Percentiles rank a stretch among this genome's conserved stretches.
Conservation (phyloP, 2,329 filamentous ascomycete genomes). For the Hirsutella rhossiliensis region DNA sequence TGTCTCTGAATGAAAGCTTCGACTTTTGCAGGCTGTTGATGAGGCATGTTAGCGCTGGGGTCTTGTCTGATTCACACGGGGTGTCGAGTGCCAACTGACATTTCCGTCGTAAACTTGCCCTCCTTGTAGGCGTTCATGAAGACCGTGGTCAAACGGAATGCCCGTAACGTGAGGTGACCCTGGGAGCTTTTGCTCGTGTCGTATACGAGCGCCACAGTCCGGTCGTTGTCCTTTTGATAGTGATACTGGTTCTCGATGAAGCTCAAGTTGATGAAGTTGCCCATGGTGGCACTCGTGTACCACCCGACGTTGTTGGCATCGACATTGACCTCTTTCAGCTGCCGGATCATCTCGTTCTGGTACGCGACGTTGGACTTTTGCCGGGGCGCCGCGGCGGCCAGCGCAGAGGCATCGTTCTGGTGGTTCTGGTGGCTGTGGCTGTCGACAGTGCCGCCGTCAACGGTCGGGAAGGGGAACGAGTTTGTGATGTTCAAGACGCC, state of each 20-base stretch:
- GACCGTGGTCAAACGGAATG: conserved; percentile 75
- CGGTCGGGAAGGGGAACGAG: conserved; percentile 81
- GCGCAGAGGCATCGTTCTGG: conserved; percentile 61
- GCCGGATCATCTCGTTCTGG: conserved; percentile 94
- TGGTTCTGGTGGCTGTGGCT: conserved; percentile 31
- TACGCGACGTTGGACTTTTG: conserved; percentile 83
- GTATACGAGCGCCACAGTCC: conserved; percentile 80
- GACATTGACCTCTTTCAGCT: conserved; percentile 92
- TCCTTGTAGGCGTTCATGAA: conserved; percentile 94
- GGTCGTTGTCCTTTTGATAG: conserved; percentile 93
- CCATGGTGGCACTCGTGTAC: conserved; percentile 98
- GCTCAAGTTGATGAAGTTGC: conserved; percentile 90
- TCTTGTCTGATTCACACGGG: not conserved
- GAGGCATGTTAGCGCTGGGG: not conserved
- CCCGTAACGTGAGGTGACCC: conserved; percentile 77
- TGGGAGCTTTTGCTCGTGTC: conserved; percentile 93
- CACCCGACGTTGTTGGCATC: conserved; percentile 97
- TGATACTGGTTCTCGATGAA: conserved; percentile 97
- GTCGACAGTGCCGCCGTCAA: conserved; percentile 58
- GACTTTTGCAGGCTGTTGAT: conserved; percentile 73
- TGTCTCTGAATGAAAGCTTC: conserved; percentile 86
- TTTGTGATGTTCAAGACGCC: conserved; percentile 83
- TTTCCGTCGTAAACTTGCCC: conserved; percentile 93
- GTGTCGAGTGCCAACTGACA: conserved; percentile 40
- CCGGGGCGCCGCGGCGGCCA: conserved; percentile 79